Percentiles rank a stretch among this genome's conserved stretches.
phyloP scores from a whole-genome alignment of 352 stramenopile species.

The Phytophthora constricta region DNA sequence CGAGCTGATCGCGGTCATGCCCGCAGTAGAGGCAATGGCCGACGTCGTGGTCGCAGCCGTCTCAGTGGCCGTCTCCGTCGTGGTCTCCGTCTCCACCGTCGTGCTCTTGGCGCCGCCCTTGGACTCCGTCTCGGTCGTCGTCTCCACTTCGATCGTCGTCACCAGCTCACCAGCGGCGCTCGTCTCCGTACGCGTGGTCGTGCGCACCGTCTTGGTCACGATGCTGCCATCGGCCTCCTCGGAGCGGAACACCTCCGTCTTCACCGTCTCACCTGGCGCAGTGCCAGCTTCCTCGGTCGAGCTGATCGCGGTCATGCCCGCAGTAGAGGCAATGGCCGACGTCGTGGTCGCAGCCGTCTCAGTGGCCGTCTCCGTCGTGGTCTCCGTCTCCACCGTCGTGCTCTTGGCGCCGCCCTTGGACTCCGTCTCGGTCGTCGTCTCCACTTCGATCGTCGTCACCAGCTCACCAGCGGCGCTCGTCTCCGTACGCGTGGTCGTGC shows the following conservation, averaged over 20 bases:
- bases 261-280: not conserved
- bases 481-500: conserved; percentile 6
- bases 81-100: conserved; percentile 9
- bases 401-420: not conserved
- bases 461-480: not conserved
- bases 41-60: conserved; percentile 3
- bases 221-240: conserved; percentile 9
- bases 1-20: conserved; percentile 5
- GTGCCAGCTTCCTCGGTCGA: not conserved
- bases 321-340: conserved; percentile 3
- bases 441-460: conserved; percentile 2
- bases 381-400: conserved; percentile 5
- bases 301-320: conserved; percentile 7
- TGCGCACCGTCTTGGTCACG: conserved; percentile 10
- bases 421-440: conserved; percentile 2
- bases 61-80: conserved; percentile 8
- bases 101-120: conserved; percentile 6
- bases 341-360: not conserved
- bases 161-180: conserved; percentile 1
- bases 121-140: conserved; percentile 7
- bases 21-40: conserved; percentile 1
- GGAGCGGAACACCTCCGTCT: conserved; percentile 6
- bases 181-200: conserved; percentile 6
- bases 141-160: conserved; percentile 16
- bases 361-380: not conserved